A percentile compares a stretch with the other conserved stretches of the same genome.
phyloP scores from a whole-genome alignment of 202 grass and related monocot species.

The Schoenoplectus triqueter region DNA sequence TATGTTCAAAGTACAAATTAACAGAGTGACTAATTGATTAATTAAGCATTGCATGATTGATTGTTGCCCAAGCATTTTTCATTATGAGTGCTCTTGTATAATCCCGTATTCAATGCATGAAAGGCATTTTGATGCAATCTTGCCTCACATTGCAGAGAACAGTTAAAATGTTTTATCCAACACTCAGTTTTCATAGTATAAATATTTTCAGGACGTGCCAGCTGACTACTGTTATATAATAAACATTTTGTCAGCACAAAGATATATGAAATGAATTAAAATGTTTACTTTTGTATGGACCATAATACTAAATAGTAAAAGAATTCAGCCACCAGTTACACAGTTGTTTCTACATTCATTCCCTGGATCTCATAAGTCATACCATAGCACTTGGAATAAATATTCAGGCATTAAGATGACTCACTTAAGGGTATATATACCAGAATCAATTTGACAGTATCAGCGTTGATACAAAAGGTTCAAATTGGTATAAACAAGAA shows the following conservation, averaged over 20 bases:
- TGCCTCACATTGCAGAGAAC: background rate
- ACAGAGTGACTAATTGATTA: too few species aligned
- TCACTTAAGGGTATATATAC: background rate
- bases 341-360: background rate
- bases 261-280: too few species aligned
- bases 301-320: background rate
- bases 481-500: background rate
- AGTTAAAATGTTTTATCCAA: too few species aligned
- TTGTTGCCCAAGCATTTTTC: background rate
- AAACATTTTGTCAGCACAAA: too few species aligned
- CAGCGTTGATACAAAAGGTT: background rate
- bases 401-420: background rate
- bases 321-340: background rate
- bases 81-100: background rate
- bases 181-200: background rate
- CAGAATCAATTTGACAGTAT: background rate
- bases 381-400: background rate
- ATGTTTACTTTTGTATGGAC: too few species aligned
- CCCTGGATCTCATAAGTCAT: background rate
- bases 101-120: background rate
- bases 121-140: background rate
- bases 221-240: too few species aligned
- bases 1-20: too few species aligned
- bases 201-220: background rate
- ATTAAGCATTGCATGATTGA: background rate